phyloP scores from a whole-genome alignment of 805 yeast species.

The Cyberlindnera lachancei region DNA sequence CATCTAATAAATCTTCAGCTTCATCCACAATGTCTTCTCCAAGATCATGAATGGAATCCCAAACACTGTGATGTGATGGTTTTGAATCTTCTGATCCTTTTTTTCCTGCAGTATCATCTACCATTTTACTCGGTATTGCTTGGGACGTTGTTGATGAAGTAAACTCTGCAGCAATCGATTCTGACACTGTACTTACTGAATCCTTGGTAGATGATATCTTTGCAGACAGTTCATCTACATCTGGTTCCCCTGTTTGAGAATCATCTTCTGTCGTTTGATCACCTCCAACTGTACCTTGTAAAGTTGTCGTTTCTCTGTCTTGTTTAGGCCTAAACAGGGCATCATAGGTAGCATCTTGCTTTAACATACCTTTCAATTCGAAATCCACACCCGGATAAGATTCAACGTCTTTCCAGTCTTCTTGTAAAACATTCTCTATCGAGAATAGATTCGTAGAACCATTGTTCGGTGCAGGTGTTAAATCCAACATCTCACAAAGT shows the following conservation, averaged over 20 bases:
- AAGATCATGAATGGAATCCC: constrained; percentile 22
- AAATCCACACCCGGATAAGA: constrained; percentile 46
- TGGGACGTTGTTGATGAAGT: no score
- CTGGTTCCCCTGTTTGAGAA: background rate
- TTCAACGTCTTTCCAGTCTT: constrained; percentile 39
- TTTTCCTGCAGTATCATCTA: background rate
- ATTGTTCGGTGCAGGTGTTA: constrained; percentile 50
- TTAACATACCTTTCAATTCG: constrained; percentile 32
- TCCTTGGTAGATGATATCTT: background rate
- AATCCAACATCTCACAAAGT: constrained; percentile 54
- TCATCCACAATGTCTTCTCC: constrained; percentile 16
- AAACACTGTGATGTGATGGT: constrained; percentile 7
- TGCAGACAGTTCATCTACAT: background rate
- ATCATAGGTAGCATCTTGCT: constrained; percentile 47
- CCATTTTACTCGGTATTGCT: background rate
- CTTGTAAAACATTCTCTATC: constrained; percentile 25
- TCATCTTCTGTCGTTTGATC: constrained; percentile 1
- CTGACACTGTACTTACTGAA: background rate
- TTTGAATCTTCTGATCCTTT: constrained; percentile 5
- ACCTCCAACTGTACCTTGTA: constrained; percentile 5
- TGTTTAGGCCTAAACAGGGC: constrained; percentile 22
- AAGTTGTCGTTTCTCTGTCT: constrained; percentile 11
- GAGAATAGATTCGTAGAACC: constrained; percentile 35
- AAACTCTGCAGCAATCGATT: background rate
- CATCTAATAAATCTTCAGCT: constrained; percentile 11